Base-by-base conservation (phyloP, 1,139 yeast species). In the Saccharomyces hybrid region DNA sequence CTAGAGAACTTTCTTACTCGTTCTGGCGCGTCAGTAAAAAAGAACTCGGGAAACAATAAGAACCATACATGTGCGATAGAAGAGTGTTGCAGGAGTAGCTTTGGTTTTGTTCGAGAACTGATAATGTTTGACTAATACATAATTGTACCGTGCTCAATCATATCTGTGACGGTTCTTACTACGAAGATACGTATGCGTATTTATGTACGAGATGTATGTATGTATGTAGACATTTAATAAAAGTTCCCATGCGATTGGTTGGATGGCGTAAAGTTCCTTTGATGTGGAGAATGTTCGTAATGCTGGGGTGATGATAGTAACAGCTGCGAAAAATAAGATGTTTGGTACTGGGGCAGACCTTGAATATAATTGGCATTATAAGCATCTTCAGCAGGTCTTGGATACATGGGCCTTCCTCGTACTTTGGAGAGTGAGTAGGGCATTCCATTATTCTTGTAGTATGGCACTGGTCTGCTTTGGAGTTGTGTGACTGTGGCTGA, bases 21-120 rank as follows among this genome's bases (percentile, higher is more conserved):
- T 38, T 13, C n/a, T 38, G 44, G 44, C 44, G 44, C 44, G 44
- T 38, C 44, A 38, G 26, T 38, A 38, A 38, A 38, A 38, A 38
- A 14, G 14, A 14, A 13, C 25, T 14, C 41, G 16, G 7, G 16
- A n/a, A n/a, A 14, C 16, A 8, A 34, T 4, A 34, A 34, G 41
- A n/a, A 14, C 7, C 13, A 23, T 5, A 14, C 44, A 20, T 38
- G 25, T 20, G n/a, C 11, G 7, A 16, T 38, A 20, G 44, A 11
- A 38, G 2, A 20, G 25, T 4, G 25, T 6, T 38, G 6, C 16
- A 38, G 25, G n/a, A 11, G 20, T 20, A 11, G 5, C 4, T 6
- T 38, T 13, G 2, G n/a, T 2, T 20, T 38, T 20, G 11, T 16
- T 4, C 13, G 16, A 9, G 23, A 38, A 20, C 6, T 11, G 6